Evolutionary conservation across 352 stramenopile species (phyloP), one percentile per base, ranked within the genome.

Genomic region (Globisporangium uncinulatum): DNA sequence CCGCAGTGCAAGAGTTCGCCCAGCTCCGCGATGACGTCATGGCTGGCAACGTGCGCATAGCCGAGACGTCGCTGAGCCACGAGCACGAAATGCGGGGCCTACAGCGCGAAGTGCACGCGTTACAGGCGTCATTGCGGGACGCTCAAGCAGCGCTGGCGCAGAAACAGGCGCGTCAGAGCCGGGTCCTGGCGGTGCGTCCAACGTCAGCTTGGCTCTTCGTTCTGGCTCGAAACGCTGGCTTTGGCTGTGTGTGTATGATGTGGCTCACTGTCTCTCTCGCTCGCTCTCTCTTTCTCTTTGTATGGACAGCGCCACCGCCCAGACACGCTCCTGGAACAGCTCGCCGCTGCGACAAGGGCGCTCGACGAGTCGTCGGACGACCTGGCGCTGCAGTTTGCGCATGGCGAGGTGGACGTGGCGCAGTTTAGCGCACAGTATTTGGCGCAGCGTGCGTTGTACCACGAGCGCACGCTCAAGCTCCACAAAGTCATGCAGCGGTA

Each of bases 381-480:
- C 36, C 63, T 91, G 8, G 81, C 81, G 44, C 72, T 73, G 41
- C 67, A 87, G 52, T 94, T 94, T 53, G 66, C 76, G 15, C 76
- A 94, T 34, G 83, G 83, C 8, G 79, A 89, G 21, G 71, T 94
- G 10, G 72, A 90, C 49, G 78, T 89, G 21, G 53, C 70, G 15
- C 66, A 76, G 51, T 94, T 94, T 51, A 70, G 86, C 39, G 57
- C 73, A 44, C 70, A 80, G 41, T 94, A 87, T 51, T 50, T 92
- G 21, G 70, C 79, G 10, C 73, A 77, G 59, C 81, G 83, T 34
- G 86, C 76, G 32, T 61, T 87, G 36, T 94, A 89, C 58, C 83
- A 94, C 54, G 65, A 89, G 54, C 81, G 83, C 44, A 85, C 73
- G 39, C 73, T 90, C 57, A 92, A 91, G 60, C 76, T 92, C 39